Evolutionary conservation across 2,329 filamentous ascomycete genomes (phyloP), one percentile per base, ranked within the genome.

Genomic region (Plenodomus biglobosus): DNA sequence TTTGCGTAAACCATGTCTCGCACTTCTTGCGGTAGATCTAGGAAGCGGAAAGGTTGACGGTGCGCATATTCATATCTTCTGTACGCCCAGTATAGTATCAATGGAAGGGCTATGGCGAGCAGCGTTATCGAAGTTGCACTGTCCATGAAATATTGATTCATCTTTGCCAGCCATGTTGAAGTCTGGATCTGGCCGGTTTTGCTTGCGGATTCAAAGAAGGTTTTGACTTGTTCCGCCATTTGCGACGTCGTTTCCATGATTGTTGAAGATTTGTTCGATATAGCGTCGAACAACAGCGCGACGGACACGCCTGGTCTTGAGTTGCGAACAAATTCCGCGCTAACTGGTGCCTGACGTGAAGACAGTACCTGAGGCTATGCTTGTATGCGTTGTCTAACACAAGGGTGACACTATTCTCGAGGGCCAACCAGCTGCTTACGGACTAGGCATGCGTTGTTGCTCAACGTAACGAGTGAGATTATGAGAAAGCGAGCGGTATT

Each of bases 1-100:
- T 69, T 47, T 10, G 59, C 55, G 41, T 69, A 71, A 2, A 70
- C 61, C 59, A 66, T 66, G 7, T 66, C 61, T n/a, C 66, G 54
- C 8, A 71, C 46, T 42, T 71, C 66, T 24, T 62, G 59, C 2
- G 68, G 68, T 1, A 71, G 51, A 0, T 63, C 45, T 44, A 69
- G 21, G 46, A 70, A 69, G 1, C 50, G 64, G 32, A 66, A 71
- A 1, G 65, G 58, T 32, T 46, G 54, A 36, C 50, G 41, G 13
- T 50, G 52, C 11, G 48, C 40, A 19, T 52, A 40, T 13, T 63
- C 27, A 32, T 32, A 32, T 32, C 27, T 32, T 15, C 27, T 32
- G 27, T 32, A 32, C 3, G 27, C 27, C 8, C 8, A 32, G 6
- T 8, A 32, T 11, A 55, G 22, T 39, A 53, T 6, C 24, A 50